Percentiles rank a stretch among this genome's conserved stretches.
Evolutionary conservation across 345 rosid species (phyloP).

Genomic region (Brassica napus): Da-Ae NC_063446.1:13727001-13727500

Average conservation of each 20-base stretch:
- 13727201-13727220: conserved; percentile 81
- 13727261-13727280: conserved; percentile 43
- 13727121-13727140: conserved; percentile 79
- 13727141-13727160: conserved; percentile 70
- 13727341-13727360: conserved; percentile 48
- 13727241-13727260: conserved; percentile 58
- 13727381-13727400: conserved; percentile 54
- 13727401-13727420: conserved; percentile 61
- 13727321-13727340: conserved; percentile 15
- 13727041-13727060: conserved; percentile 85
- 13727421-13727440: conserved; percentile 55
- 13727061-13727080: conserved; percentile 78
- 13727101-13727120: conserved; percentile 35
- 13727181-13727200: conserved; percentile 91
- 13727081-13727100: conserved; percentile 49
- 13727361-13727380: conserved; percentile 46
- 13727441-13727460: conserved; percentile 73
- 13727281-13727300: conserved; percentile 57
- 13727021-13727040: conserved; percentile 92
- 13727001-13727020: conserved; percentile 96
- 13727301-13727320: conserved; percentile 48
- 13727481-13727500: conserved; percentile 47
- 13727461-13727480: conserved; percentile 54
- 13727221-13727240: conserved; percentile 79
- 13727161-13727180: conserved; percentile 91